Evolutionary conservation across 352 stramenopile species (phyloP), one percentile per base, ranked within the genome.

Genomic region (Pilasporangium apinafurcum): DNA sequence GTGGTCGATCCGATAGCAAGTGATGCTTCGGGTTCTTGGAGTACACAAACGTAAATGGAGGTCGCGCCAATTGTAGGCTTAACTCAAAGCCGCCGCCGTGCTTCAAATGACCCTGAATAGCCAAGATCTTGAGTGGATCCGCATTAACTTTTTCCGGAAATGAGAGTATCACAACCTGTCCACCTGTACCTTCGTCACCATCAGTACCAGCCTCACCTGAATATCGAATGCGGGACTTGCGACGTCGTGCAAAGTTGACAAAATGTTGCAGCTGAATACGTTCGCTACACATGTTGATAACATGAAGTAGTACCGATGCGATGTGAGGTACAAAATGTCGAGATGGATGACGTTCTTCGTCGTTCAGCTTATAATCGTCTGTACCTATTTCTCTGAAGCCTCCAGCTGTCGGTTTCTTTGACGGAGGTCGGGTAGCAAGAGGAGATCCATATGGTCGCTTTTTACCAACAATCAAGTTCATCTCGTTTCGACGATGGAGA

Each of bases 181-280:
- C 78, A 47, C 80, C 77, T 8, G 77, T 90, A 10, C 77, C 77
- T 12, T 68, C 53, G 1, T 62, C 56, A 14, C 51, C 64, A 13
- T 52, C 59, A 14, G 77, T 79, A 24, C 63, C 69, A 42, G 77
- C 80, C 68, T 92, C 77, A 6, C 80, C 80, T 27, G 77, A 88
- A 48, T 92, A 92, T 18, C 76, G 74, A 56, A 92, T 92, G 22
- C 74, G 75, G 9, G 77, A 89, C 45, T 83, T 82, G 55, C 81
- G 77, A 18, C 81, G 75, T 8, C 77, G 75, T 60, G 81, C 81
- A 61, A 92, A 92, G 53, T 90, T 90, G 26, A 92, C 78, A 37
- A 89, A 92, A 48, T 92, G 81, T 47, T 92, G 81, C 44, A 92
- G 47, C 38, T 92, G 81, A 47, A 92, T 90, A 26, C 81, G 72